A percentile compares a stretch with the other conserved stretches of the same genome.
Conservation (phyloP, 176 grass and related monocot genomes). For the Oryza australiensis region DNA sequence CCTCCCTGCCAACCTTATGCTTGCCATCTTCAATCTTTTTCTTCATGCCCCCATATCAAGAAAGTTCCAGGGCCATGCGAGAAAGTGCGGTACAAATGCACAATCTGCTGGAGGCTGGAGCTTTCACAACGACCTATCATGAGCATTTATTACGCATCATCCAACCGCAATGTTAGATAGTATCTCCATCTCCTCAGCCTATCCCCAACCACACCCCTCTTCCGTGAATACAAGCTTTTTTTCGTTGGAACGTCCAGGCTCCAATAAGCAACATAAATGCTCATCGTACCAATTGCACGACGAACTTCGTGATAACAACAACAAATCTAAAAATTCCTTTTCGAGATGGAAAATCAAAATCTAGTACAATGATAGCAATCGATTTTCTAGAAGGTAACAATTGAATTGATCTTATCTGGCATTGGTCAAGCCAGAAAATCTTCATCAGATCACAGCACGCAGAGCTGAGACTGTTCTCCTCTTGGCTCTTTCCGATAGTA, state of each 20-base stretch:
- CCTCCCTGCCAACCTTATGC: neutral
- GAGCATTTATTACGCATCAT: constrained; percentile 32
- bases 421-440: neutral
- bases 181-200: neutral
- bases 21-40: constrained; percentile 8
- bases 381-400: neutral
- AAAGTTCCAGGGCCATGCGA: neutral
- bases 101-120: neutral
- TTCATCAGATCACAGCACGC: constrained; percentile 24
- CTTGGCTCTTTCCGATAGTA: neutral
- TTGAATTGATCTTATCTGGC: neutral
- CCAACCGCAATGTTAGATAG: constrained; percentile 1
- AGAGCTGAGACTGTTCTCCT: neutral
- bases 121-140: neutral
- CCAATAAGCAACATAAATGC: neutral
- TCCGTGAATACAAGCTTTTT: neutral
- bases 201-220: neutral
- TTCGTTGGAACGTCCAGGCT: neutral
- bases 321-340: neutral
- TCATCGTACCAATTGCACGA: neutral
- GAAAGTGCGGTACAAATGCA: neutral
- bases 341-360: neutral
- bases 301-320: neutral
- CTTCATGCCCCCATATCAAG: neutral
- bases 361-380: neutral